Evolutionary conservation across 2,329 filamentous ascomycete species (phyloP).

Genomic region (Ramichloridium luteum): DNA sequence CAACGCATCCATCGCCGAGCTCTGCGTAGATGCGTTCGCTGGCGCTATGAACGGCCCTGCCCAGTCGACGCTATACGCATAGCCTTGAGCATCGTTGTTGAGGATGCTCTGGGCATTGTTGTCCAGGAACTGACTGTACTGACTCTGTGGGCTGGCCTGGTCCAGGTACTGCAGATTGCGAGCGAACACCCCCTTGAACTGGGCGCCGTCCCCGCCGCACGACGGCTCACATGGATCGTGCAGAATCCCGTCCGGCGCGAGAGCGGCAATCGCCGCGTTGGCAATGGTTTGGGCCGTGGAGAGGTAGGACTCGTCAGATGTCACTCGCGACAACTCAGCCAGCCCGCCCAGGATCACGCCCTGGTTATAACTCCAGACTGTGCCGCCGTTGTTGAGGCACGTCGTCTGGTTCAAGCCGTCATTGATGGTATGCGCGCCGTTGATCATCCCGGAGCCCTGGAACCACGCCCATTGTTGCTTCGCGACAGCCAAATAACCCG

Average conservation of each 20-base stretch:
- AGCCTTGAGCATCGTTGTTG: slow-evolving; percentile 40
- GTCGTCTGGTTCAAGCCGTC: slow-evolving; percentile 37
- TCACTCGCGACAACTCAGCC: slow-evolving; percentile 38
- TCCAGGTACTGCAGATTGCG: slow-evolving; percentile 52
- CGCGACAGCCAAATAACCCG: slow-evolving; percentile 37
- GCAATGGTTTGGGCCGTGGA: slow-evolving; percentile 28
- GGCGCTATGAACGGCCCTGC: slow-evolving; percentile 41
- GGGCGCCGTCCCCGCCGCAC: slow-evolving; percentile 35
- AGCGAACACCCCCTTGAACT: slow-evolving; percentile 63
- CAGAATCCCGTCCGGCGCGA: slow-evolving; percentile 29
- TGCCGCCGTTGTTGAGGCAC: slow-evolving; percentile 41
- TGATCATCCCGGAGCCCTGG: slow-evolving; percentile 37
- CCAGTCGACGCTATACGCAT: slow-evolving; percentile 53
- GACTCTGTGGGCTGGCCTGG: slow-evolving; percentile 35
- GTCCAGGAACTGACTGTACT: slow-evolving; percentile 43
- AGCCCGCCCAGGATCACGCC: slow-evolving; percentile 49
- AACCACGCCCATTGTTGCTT: slow-evolving; percentile 42
- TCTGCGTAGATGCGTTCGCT: slow-evolving; percentile 22
- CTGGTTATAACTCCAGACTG: slow-evolving; percentile 42
- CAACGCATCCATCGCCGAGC: slow-evolving; percentile 23
- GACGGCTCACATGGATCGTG: slow-evolving; percentile 28
- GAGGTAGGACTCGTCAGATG: slow-evolving; percentile 23
- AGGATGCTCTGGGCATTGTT: slow-evolving; percentile 55
- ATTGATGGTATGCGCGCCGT: slow-evolving; percentile 39
- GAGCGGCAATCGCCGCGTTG: slow-evolving; percentile 27